These are phyloP conservation scores for Waitea zeae DNA, from an alignment of 1,284 basidiomycete species.

Conservation along the genomic window DNA sequence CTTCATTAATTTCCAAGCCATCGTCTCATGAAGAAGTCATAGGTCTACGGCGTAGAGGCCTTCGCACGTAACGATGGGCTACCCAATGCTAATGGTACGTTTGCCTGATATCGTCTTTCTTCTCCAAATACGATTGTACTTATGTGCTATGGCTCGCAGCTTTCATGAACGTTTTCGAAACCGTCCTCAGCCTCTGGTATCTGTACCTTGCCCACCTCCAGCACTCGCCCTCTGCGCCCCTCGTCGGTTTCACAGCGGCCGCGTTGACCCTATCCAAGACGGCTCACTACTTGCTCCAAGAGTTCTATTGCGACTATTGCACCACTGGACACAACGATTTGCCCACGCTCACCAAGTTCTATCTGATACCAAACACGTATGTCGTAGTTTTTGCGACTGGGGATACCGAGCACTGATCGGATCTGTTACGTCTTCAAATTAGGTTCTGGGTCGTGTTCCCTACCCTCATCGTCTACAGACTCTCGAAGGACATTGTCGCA, in stretches of 20 bases:
- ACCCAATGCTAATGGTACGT: no score
- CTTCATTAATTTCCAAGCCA: no score
- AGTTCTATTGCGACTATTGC: conserved; percentile 58
- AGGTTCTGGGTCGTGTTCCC: conserved; percentile 66
- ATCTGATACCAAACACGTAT: conserved; percentile 67
- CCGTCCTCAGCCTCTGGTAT: conserved; percentile 59
- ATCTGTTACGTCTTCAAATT: conserved; percentile 1
- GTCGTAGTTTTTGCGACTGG: conserved; percentile 13
- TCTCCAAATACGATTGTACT: neutral
- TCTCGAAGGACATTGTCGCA: conserved; percentile 47
- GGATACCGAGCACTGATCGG: conserved; percentile 2
- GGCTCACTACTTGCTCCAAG: conserved; percentile 60
- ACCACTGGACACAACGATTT: conserved; percentile 59
- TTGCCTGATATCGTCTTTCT: no score
- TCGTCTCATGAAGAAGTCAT: no score
- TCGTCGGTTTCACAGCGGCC: conserved; percentile 60
- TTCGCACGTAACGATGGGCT: no score
- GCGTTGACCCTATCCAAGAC: conserved; percentile 78
- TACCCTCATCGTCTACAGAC: conserved; percentile 28
- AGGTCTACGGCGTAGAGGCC: no score
- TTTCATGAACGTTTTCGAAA: conserved; percentile 69
- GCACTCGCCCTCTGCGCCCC: conserved; percentile 40
- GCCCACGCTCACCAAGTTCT: conserved; percentile 37
- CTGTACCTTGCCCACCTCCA: conserved; percentile 54
- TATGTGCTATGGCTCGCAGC: conserved; percentile 31